phyloP scores from a whole-genome alignment of 2,329 filamentous ascomycete genomes.

The Colletotrichum tofieldiae region DNA sequence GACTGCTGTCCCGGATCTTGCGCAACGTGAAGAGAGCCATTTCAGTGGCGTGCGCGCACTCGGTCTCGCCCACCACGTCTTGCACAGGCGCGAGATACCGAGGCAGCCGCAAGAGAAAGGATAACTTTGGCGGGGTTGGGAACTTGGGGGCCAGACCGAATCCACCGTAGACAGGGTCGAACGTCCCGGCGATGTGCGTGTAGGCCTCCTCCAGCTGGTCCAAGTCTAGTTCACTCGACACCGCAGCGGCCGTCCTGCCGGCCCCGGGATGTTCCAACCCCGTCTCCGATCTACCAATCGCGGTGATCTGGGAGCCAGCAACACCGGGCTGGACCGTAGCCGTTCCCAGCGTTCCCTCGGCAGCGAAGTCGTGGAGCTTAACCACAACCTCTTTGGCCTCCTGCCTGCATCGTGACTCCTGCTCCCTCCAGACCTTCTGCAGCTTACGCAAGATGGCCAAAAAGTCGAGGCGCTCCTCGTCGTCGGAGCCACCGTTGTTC shows the following conservation, averaged over 20 bases:
- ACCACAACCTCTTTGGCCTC: conserved; percentile 87
- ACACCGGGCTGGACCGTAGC: conserved; percentile 48
- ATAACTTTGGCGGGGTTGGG: conserved; percentile 87
- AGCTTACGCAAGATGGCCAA: conserved; percentile 88
- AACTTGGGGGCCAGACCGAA: conserved; percentile 91
- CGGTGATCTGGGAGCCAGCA: conserved; percentile 36
- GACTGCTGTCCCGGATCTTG: conserved; percentile 74
- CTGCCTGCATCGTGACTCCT: conserved; percentile 85
- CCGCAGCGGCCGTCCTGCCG: conserved; percentile 42
- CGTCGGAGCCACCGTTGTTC: conserved; percentile 60
- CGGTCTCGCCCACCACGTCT: conserved; percentile 89
- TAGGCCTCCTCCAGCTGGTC: conserved; percentile 94
- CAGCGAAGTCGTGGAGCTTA: conserved; percentile 88
- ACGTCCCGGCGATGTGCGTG: conserved; percentile 84
- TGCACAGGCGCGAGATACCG: conserved; percentile 80
- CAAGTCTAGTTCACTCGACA: conserved; percentile 83
- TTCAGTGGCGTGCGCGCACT: conserved; percentile 79
- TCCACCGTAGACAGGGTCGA: conserved; percentile 83
- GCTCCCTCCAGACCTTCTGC: conserved; percentile 81
- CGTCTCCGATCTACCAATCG: conserved; percentile 39
- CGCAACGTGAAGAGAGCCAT: conserved; percentile 89
- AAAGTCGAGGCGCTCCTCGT: conserved; percentile 81
- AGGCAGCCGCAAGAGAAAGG: conserved; percentile 83
- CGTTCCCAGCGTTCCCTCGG: conserved; percentile 83
- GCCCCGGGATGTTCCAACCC: conserved; percentile 47